Base-by-base conservation (phyloP, 2,329 filamentous ascomycete genomes). In the Aspergillus sp. region DNA sequence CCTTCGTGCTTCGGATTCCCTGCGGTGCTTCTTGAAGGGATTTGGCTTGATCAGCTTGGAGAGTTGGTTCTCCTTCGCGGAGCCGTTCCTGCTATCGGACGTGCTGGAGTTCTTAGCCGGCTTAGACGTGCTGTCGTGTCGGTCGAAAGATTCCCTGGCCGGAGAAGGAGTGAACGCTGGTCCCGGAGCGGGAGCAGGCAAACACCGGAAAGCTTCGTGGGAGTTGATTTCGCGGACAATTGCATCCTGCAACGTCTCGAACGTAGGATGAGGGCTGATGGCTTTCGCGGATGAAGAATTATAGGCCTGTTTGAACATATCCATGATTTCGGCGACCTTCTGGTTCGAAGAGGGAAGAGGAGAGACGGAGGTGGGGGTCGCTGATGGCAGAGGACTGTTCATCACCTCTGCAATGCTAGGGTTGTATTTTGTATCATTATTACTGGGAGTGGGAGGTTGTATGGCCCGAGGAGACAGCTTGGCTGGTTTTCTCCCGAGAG, bases 221-320 rank as follows among this genome's bases (percentile, higher is more conserved):
- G 65, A 71, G 45, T 71, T 71, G 43, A 71, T 68, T 47, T 71
- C 68, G 7, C 68, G 65, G 30, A 71, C 56, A 35, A 71, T 71
- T 10, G 67, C 61, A 55, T 71, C 68, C 48, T 71, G 67, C 9
- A 71, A 53, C 4, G 63, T 65, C 49, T 71, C 68, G 45, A 66
- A 68, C 1, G 65, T 68, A 9, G 68, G 62, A 40, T 65, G 57
- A 2, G 62, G 50, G n/a, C 54, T 61, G 5, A 58, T 45, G 6
- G 47, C 49, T 41, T 62, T 59, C 5, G 57, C 57, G 19, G 19
- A 19, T 19, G 19, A 19, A 2, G 65, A 61, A 33, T 44, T 54
- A 41, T 65, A 69, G 4, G 66, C 66, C 52, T 68, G 64, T 43
- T 55, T 66, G 43, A 71, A 68, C 51, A 71, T 54, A 28, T 65